These are phyloP conservation scores for Eucalyptus pumila DNA, from an alignment of 345 rosid species.

Conservation along the genomic window DNA sequence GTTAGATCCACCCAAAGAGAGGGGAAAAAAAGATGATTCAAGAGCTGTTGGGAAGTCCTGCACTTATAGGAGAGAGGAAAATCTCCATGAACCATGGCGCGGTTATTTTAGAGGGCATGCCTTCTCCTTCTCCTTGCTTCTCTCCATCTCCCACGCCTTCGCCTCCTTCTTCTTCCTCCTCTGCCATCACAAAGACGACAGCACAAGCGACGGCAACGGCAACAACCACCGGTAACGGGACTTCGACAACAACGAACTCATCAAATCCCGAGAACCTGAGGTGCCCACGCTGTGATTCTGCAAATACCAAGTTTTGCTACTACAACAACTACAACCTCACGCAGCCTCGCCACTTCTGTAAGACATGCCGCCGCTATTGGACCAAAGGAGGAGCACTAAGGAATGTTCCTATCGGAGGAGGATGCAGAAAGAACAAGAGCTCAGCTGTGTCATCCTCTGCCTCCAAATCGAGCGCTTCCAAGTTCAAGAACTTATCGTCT, in stretches of 20 bases:
- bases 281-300: constrained; percentile 66
- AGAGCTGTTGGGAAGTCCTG: constrained; percentile 44
- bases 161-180: constrained; percentile 7
- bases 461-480: constrained; percentile 13
- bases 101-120: constrained; percentile 29
- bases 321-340: constrained; percentile 79
- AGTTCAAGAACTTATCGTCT: constrained; percentile 26
- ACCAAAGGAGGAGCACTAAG: constrained; percentile 71
- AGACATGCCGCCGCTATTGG: constrained; percentile 87
- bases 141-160: constrained; percentile 8
- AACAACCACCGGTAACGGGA: not conserved
- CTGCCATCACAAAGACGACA: constrained; percentile 6
- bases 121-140: not conserved
- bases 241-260: constrained; percentile 1
- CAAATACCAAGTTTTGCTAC: constrained; percentile 76
- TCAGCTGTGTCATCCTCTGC: constrained; percentile 11
- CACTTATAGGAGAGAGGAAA: constrained; percentile 27
- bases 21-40: constrained; percentile 42
- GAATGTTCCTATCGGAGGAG: constrained; percentile 73
- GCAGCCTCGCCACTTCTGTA: constrained; percentile 83
- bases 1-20: constrained; percentile 30
- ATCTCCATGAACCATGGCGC: constrained; percentile 13
- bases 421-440: constrained; percentile 62
- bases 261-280: constrained; percentile 25
- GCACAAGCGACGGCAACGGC: not conserved